Evolutionary conservation across 768 basidiomycete genomes (phyloP).

Genomic region (Rubroboletus satanas): DNA sequence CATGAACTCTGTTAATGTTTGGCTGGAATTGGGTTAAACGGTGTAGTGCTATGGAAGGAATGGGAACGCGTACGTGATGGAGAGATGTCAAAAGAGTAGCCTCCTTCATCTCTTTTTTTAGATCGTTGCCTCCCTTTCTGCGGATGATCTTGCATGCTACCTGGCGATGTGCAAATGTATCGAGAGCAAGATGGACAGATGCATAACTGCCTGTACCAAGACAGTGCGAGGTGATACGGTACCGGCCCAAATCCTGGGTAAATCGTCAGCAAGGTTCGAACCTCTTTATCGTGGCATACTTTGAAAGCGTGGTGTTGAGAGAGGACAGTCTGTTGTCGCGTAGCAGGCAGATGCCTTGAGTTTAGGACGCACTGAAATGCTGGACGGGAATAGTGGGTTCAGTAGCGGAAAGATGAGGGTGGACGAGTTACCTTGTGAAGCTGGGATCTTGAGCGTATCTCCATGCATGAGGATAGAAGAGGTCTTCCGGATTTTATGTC

Average conservation of each 20-base stretch:
- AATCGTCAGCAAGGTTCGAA: background rate
- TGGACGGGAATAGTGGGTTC: conserved; percentile 23
- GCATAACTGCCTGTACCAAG: conserved; percentile 82
- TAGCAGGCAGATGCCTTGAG: conserved; percentile 47
- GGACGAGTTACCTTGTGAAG: conserved; percentile 51
- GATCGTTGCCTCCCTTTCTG: conserved; percentile 43
- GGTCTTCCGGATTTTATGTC: conserved; percentile 59
- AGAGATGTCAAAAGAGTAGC: conserved; percentile 68
- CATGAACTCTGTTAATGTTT: conserved; percentile 76
- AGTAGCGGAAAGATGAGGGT: background rate
- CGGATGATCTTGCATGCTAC: conserved; percentile 84
- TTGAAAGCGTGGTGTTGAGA: conserved; percentile 53
- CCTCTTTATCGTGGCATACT: conserved; percentile 30
- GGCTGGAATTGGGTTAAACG: conserved; percentile 43
- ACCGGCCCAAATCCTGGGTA: conserved; percentile 57
- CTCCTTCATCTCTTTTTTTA: conserved; percentile 66
- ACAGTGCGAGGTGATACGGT: conserved; percentile 73
- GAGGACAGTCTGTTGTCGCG: conserved; percentile 58
- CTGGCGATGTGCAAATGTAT: conserved; percentile 59
- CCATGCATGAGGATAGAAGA: conserved; percentile 76
- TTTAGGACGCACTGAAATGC: conserved; percentile 66
- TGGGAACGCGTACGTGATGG: conserved; percentile 53
- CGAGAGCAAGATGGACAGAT: conserved; percentile 74
- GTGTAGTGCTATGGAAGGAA: background rate
- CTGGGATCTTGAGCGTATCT: conserved; percentile 64